Base-by-base conservation (phyloP, 2,329 filamentous ascomycete species). In the Fusarium sp. region DNA sequence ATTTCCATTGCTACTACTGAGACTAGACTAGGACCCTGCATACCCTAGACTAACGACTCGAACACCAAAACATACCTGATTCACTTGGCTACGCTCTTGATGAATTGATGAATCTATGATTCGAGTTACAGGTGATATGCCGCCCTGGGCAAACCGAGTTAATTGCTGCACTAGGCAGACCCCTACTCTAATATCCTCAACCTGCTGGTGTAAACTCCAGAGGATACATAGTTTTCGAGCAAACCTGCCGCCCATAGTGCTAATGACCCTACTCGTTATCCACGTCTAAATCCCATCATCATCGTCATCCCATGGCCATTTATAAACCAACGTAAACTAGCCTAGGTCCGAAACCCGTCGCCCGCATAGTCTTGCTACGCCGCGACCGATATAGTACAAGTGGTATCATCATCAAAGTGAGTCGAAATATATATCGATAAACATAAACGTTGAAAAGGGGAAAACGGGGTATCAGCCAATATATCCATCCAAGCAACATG, bases 391-490 rank as follows among this genome's bases (percentile, higher is more conserved):
- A 55, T 63, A 47, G 55, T 65, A 58, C 47, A 46, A 57, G 65
- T 74, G 73, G 73, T 76, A 76, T 76, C 75, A 72, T 74, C 53
- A 18, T 51, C 48, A 34, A 63, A 54, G 54, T 58, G 48, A 55
- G 16, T 28, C 51, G 23, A 34, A 63, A 66, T 66, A 55, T 65
- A 66, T 53, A 68, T 27, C 18, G 31, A 51, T 18, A 64, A 71
- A 68, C 61, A 51, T 66, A 74, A 67, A 62, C 46, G 44, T 58
- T 47, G 39, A 58, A 67, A 34, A 34, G 31, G 31, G 43, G 39
- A 50, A 72, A 71, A 56, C 31, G 60, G 62, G 58, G 66, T 72
- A 70, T 63, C 64, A 63, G 37, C 46, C 48, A 39, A n/a, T 16
- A 61, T 65, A 57, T 56, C 62, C 53, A 71, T 64, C 57, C 51